These are phyloP conservation scores for Cicer bijugum DNA, from an alignment of 306 rosid species.

Conservation along the genomic window DNA sequence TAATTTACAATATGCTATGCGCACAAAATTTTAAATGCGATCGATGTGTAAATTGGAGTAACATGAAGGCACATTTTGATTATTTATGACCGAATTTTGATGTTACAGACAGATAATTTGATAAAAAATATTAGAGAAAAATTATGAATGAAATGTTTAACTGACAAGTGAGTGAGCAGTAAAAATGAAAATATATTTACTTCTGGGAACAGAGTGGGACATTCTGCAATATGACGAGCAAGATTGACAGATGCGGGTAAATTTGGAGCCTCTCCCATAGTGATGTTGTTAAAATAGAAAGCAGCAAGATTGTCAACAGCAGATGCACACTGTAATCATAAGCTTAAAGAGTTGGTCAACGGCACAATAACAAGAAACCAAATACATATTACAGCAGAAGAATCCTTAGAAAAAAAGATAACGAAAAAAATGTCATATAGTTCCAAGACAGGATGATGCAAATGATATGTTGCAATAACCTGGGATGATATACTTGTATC, in stretches of 20 bases:
- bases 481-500: constrained; percentile 92
- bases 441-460: constrained; percentile 35
- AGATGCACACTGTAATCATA: constrained; percentile 87
- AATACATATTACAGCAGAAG: constrained; percentile 24
- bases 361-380: constrained; percentile 35
- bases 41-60: constrained; percentile 6
- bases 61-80: constrained; percentile 16
- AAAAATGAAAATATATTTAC: constrained; percentile 55
- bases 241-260: constrained; percentile 79
- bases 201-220: constrained; percentile 94
- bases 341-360: constrained; percentile 37
- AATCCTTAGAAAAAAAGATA: neutral
- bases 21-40: constrained; percentile 19
- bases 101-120: constrained; percentile 6
- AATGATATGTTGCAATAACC: constrained; percentile 55
- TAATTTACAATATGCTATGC: neutral
- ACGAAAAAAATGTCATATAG: constrained; percentile 10
- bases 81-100: constrained; percentile 8
- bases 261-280: constrained; percentile 93
- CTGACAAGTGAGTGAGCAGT: neutral
- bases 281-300: constrained; percentile 88
- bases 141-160: constrained; percentile 16
- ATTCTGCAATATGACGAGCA: constrained; percentile 81
- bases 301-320: constrained; percentile 96
- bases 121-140: neutral